Base-by-base conservation (phyloP, 257 asterid species). In the Linaria vulgaris region DNA sequence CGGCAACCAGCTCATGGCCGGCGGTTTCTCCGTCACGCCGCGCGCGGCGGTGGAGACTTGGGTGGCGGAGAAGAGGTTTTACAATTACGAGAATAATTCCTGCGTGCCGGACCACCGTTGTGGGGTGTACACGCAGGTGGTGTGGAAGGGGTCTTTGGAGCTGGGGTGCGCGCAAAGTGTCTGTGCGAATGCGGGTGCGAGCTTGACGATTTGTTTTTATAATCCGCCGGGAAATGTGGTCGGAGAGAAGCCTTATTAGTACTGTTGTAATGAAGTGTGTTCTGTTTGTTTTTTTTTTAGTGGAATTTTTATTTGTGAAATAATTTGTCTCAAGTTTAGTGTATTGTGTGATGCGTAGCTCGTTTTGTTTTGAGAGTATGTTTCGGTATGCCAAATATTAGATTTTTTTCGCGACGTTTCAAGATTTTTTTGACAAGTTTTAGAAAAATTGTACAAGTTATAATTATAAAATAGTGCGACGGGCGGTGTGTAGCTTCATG, bases 41-140 rank as follows among this genome's bases (percentile, higher is more conserved):
- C 72, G 81, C 9, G 59, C 16, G 49, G 97, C 75, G 43, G 99
- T 89, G 55, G 97, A 71, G 74, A 38, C 63, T 1, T 92, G 99
- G 99, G 71, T 83, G 70, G 84, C 69, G 49, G 96, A 92, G 89
- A 85, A 83, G 91, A 73, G 61, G 72, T 87, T 64, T 64, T 92
- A 92, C 45, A 48, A 54, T 59, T 89, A 92, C 46, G 85, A 39
- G 1, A 75, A 78, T 44, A 89, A 87, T 63, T 69, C 96, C 0
- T 92, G 99, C 64, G 71, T 70, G 22, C 38, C 63, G 57, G 86
- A 66, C 21, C 84, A 76, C 68, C 69, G 55, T 3, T 92, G 99
- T 47, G 97, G 96, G 16, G 95, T 84, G 31, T 92, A 92, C 72
- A 92, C 99, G 0, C 99, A 92, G 81, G 90, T 92, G 56, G 96